Evolutionary conservation across 2,329 filamentous ascomycete genomes (phyloP).

Genomic region (Trichoderma sp.): DNA sequence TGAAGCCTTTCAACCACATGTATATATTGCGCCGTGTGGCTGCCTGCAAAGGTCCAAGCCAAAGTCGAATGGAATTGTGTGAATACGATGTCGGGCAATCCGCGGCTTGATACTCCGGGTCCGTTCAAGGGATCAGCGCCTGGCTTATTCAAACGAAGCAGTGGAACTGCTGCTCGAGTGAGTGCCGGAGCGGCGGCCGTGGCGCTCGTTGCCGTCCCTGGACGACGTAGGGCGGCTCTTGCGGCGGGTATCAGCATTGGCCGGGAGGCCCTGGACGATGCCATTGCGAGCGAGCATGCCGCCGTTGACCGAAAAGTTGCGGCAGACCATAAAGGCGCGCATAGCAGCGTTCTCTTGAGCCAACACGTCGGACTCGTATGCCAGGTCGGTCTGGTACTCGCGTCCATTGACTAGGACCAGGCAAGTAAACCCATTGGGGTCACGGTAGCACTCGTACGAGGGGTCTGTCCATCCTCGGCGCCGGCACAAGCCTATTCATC

Average conservation of each 20-base stretch:
- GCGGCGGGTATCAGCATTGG: conserved; percentile 50
- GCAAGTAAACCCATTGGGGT: conserved; percentile 77
- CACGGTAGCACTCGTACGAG: conserved; percentile 79
- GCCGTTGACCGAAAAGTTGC: conserved; percentile 95
- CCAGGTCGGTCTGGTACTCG: conserved; percentile 89
- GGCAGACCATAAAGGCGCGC: conserved; percentile 95
- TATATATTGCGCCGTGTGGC: conserved; percentile 33
- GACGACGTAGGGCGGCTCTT: conserved; percentile 57
- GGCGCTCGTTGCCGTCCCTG: conserved; percentile 48
- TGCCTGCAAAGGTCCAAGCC: conserved; percentile 19
- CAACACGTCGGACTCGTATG: conserved; percentile 78
- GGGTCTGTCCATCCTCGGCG: conserved; percentile 93
- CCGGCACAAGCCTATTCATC: conserved; percentile 77
- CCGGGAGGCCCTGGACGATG: conserved; percentile 67
- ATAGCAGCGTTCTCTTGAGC: conserved; percentile 94
- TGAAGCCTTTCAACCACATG: conserved; percentile 46
- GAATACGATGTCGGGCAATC: conserved; percentile 5
- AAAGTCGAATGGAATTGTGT: conserved; percentile 5
- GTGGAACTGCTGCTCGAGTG: conserved; percentile 67
- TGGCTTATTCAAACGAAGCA: conserved; percentile 57
- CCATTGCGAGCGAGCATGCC: conserved; percentile 79
- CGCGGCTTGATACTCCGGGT: conserved; percentile 10
- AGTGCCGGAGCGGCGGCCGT: conserved; percentile 56
- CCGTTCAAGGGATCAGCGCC: not conserved
- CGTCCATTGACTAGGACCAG: conserved; percentile 93